phyloP scores from a whole-genome alignment of 75 land plant genomes.

The Picea sitchensis region DNA sequence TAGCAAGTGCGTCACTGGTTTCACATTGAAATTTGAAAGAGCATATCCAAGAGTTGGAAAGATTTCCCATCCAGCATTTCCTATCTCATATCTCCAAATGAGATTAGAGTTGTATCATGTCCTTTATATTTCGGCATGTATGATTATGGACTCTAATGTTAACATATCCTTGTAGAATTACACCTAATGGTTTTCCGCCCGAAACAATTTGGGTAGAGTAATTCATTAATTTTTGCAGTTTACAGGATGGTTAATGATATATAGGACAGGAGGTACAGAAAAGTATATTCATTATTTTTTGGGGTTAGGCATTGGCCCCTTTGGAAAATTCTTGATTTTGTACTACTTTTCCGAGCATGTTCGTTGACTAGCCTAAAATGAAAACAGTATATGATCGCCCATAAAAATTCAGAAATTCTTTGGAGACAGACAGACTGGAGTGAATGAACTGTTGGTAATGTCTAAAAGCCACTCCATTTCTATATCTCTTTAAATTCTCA shows the following conservation, averaged over 20 bases:
- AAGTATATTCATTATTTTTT: conserved; percentile 4
- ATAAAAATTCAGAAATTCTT: conserved; percentile 4
- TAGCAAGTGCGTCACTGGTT: conserved; percentile 1
- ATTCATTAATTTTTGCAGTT: conserved; percentile 8
- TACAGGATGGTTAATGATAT: conserved; percentile 4
- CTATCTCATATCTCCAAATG: conserved; percentile 9
- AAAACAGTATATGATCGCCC: background rate
- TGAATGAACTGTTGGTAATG: conserved; percentile 2
- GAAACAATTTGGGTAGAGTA: conserved; percentile 6
- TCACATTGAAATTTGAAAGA: conserved; percentile 4
- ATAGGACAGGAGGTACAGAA: conserved; percentile 3
- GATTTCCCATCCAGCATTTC: background rate
- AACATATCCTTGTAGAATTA: conserved; percentile 10
- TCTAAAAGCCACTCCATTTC: conserved; percentile 9
- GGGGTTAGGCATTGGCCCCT: background rate
- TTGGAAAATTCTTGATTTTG: background rate
- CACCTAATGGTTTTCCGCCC: conserved; percentile 9
- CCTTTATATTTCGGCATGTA: conserved; percentile 9
- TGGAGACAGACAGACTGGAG: conserved; percentile 1
- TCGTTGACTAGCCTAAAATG: conserved; percentile 1
- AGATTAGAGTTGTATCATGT: background rate
- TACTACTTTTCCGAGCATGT: conserved; percentile 8
- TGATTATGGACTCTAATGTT: conserved; percentile 9
- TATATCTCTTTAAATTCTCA: background rate
- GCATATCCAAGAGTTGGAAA: background rate